These are phyloP conservation scores for Wallacemonas sp. DNA, from an alignment of 208 protist species.

Conservation along the genomic window DNA sequence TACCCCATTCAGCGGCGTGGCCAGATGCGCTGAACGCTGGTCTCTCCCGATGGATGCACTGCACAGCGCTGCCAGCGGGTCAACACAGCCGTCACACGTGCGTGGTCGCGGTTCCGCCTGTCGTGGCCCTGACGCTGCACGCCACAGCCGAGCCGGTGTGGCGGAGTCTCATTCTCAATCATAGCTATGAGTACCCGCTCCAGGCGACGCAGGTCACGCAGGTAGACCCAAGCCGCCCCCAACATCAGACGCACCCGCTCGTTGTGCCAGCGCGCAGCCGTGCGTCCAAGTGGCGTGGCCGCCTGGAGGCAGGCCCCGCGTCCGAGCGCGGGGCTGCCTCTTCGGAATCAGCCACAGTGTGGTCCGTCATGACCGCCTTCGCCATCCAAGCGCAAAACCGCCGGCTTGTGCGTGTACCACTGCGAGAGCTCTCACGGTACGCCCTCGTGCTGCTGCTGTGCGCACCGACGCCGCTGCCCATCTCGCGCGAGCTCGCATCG, in stretches of 20 bases:
- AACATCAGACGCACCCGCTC: not conserved
- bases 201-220: not conserved
- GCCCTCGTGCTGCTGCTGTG: constrained; percentile 46
- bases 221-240: not conserved
- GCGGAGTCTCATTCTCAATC: constrained; percentile 37
- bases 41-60: not conserved
- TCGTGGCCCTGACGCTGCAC: constrained; percentile 38
- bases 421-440: constrained; percentile 41
- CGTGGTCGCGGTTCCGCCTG: constrained; percentile 38
- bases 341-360: not conserved
- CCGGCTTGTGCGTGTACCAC: constrained; percentile 40
- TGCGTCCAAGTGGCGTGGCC: not conserved
- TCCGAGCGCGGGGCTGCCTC: not conserved
- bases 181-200: constrained; percentile 36
- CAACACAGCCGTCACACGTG: constrained; percentile 26
- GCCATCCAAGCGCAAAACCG: constrained; percentile 21
- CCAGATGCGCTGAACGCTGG: constrained; percentile 16
- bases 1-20: not conserved
- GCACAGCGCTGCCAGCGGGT: constrained; percentile 19
- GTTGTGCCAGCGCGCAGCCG: constrained; percentile 8
- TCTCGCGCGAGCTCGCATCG: constrained; percentile 1
- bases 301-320: not conserved
- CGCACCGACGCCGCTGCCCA: constrained; percentile 22
- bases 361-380: constrained; percentile 15
- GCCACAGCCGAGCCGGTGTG: constrained; percentile 18